These are phyloP conservation scores for Eucalyptus pumila DNA, from an alignment of 345 rosid species.

Conservation along the genomic window DNA sequence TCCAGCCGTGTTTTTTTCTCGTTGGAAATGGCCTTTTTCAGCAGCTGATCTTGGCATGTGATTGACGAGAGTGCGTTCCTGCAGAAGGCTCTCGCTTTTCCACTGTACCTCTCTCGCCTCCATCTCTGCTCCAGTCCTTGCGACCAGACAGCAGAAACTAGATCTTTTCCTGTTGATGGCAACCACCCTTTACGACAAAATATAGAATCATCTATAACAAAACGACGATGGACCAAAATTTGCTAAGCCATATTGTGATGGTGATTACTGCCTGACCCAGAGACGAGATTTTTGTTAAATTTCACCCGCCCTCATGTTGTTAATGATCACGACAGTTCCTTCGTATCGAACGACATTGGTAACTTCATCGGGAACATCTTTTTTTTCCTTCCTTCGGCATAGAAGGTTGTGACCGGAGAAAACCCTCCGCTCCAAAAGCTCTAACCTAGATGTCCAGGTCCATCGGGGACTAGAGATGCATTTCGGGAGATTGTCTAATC, in stretches of 20 bases:
- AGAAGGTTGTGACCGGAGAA: background rate
- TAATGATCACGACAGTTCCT: background rate
- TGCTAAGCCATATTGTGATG: background rate
- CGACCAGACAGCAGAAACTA: background rate
- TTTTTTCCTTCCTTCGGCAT: background rate
- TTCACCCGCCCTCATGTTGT: background rate
- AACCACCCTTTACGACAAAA: background rate
- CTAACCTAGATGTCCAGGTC: background rate
- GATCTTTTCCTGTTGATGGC: background rate
- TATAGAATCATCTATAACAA: background rate
- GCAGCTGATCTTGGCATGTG: background rate
- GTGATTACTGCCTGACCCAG: too few species aligned
- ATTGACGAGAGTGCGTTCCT: background rate
- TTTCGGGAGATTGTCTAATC: background rate
- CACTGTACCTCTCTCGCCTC: background rate
- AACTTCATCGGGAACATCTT: too few species aligned
- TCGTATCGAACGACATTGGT: background rate
- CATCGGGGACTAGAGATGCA: background rate
- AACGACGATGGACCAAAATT: too few species aligned
- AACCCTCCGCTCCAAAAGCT: background rate
- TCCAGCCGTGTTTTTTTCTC: background rate
- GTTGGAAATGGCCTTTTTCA: background rate
- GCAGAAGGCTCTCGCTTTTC: background rate
- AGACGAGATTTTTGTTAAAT: background rate
- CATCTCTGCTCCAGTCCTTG: background rate